Base-by-base conservation (phyloP, 805 yeast genomes). In the Ogataea ramenticola region DNA sequence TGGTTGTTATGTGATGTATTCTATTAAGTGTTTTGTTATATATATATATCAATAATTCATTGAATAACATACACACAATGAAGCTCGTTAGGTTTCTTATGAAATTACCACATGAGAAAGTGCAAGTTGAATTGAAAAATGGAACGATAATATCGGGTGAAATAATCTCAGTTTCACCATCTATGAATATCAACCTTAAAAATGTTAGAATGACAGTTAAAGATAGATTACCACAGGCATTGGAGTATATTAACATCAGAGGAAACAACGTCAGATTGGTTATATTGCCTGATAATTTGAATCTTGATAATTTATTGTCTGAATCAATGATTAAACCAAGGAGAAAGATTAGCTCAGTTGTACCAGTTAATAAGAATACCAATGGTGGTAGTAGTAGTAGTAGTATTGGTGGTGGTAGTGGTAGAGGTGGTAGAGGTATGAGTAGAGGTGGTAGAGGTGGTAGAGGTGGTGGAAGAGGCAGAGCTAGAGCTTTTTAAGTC, bases 61-160 rank as follows among this genome's bases (percentile, higher is more conserved):
- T n/a, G n/a, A 34, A 24, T 24, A 24, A 24, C 17, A 30, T 16
- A 30, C 16, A 42, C 35, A 52, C 24, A 27, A 74, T 82, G 89
- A 82, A 82, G 67, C 64, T 83, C 47, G 86, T 82, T 15, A 67
- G 82, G 48, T 89, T 91, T 61, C 68, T 91, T 47, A 86, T 86
- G 86, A 89, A 88, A 56, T 68, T 91, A 56, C 77, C 82, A 33
- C 81, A 83, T 45, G 97, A 89, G 64, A 81, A 88, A 41, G 91
- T 91, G 1, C 89, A 91, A 42, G 85, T 90, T 17, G 98, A 90
- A 61, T 70, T 91, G 56, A 91, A 90, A 62, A 88, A 91, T 63
- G 97, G 97, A 34, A 86, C 91, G 4, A 74, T 86, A 5, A 77
- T 91, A 6, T 77, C 85, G 54, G 98, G 98, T 0, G 86, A 90